These are phyloP conservation scores for Filosporella fistucella DNA, from an alignment of 495 filamentous ascomycete genomes.

Conservation along the genomic window DNA sequence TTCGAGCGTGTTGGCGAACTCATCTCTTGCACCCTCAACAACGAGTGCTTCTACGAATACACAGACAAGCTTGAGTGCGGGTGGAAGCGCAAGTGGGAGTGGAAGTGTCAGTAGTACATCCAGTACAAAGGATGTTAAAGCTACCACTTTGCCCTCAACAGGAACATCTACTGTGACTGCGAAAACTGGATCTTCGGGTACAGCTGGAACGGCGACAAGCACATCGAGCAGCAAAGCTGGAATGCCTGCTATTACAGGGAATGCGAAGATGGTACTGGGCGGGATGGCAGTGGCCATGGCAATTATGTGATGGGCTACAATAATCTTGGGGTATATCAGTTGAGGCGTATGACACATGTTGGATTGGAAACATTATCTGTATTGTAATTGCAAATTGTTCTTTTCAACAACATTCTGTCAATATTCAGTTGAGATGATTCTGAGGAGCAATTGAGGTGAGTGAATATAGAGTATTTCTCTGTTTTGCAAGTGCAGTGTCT, in stretches of 20 bases:
- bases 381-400: no score
- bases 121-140: no score
- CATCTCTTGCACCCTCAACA: slow-evolving; percentile 3
- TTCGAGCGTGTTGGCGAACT: slow-evolving; percentile 3
- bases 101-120: not conserved
- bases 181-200: not conserved
- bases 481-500: no score
- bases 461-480: no score
- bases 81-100: not conserved
- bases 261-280: not conserved
- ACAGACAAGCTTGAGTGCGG: not conserved
- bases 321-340: no score
- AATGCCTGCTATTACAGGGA: slow-evolving; percentile 1
- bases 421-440: no score
- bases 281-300: not conserved
- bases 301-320: no score
- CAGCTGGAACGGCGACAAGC: not conserved
- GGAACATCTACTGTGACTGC: not conserved
- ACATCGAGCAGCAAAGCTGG: not conserved
- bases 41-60: not conserved
- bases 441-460: no score
- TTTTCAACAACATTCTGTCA: no score
- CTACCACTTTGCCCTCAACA: not conserved
- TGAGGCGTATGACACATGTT: no score
- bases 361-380: no score